A percentile compares a stretch with the other conserved stretches of the same genome.
phyloP scores from a whole-genome alignment of 2,329 filamentous ascomycete species.

The Aspergillus piperis region DNA sequence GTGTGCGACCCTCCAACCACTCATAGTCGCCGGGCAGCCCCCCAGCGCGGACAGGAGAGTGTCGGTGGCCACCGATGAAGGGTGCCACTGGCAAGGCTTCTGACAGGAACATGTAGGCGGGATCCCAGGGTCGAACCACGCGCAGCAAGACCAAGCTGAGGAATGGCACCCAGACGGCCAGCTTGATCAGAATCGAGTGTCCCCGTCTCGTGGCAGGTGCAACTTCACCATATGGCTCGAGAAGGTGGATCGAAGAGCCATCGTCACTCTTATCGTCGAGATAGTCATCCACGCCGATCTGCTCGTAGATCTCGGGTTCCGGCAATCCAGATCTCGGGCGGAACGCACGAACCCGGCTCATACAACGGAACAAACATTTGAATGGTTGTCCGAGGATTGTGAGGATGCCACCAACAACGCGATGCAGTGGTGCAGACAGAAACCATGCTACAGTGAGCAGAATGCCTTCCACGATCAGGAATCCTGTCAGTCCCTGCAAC shows the following conservation, averaged over 20 bases:
- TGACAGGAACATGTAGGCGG: conserved; percentile 31
- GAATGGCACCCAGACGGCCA: conserved; percentile 25
- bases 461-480: conserved; percentile 33
- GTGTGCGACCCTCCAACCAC: conserved; percentile 22
- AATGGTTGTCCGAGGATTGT: conserved; percentile 27
- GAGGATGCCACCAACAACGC: conserved; percentile 28
- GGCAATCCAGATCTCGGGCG: conserved; percentile 12
- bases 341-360: conserved; percentile 13
- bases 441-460: conserved; percentile 29
- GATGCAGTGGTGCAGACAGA: conserved; percentile 27
- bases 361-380: conserved; percentile 11
- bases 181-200: conserved; percentile 16
- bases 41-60: conserved; percentile 22
- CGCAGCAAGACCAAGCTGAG: conserved; percentile 28
- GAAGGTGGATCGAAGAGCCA: conserved; percentile 20
- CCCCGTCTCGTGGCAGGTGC: conserved; percentile 10
- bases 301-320: conserved; percentile 27
- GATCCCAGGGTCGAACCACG: conserved; percentile 29
- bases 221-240: conserved; percentile 15
- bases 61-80: conserved; percentile 22
- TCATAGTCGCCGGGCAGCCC: conserved; percentile 23
- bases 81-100: conserved; percentile 26
- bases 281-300: conserved; percentile 28
- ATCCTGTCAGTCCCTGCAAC: conserved; percentile 35
- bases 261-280: conserved; percentile 27